A percentile compares a stretch with the other conserved stretches of the same genome.
Conservation (phyloP, 2,329 filamentous ascomycete genomes). For the Arthrobotrys megalospora region DNA sequence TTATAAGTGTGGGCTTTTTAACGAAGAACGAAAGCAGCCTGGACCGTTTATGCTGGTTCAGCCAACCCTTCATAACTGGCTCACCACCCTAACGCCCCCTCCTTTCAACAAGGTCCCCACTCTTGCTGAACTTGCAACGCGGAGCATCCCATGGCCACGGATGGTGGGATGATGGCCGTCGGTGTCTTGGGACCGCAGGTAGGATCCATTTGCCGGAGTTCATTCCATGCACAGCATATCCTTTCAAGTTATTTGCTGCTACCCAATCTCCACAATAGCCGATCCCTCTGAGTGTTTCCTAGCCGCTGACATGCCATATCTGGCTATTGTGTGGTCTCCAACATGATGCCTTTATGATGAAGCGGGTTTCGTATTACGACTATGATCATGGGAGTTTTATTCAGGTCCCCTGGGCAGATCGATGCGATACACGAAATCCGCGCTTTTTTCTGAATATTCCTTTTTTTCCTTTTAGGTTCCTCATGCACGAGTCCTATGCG, state of each 20-base stretch:
- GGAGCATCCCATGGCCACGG: slow-evolving; percentile 61
- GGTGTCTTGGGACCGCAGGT: slow-evolving; percentile 51
- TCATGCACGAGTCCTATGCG: slow-evolving; percentile 22
- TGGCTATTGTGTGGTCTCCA: slow-evolving; percentile 53
- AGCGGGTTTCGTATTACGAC: slow-evolving; percentile 57
- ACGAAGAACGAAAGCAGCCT: slow-evolving; percentile 48
- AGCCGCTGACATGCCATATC: slow-evolving; percentile 61
- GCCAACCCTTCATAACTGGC: slow-evolving; percentile 51
- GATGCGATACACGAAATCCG: slow-evolving; percentile 1
- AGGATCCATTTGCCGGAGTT: slow-evolving; percentile 56
- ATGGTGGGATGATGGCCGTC: slow-evolving; percentile 59
- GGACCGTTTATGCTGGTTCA: slow-evolving; percentile 54
- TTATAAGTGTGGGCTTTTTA: slow-evolving; percentile 41
- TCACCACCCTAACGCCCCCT: slow-evolving; percentile 45
- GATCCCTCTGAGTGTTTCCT: slow-evolving; percentile 39
- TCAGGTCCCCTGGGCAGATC: slow-evolving; percentile 24
- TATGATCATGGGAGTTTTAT: slow-evolving; percentile 40
- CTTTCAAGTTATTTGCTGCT: slow-evolving; percentile 29
- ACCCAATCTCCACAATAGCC: slow-evolving; percentile 61
- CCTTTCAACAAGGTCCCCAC: slow-evolving; percentile 56
- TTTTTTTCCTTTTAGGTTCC: slow-evolving; percentile 1
- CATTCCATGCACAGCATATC: slow-evolving; percentile 63
- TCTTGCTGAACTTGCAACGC: slow-evolving; percentile 42
- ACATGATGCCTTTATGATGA: slow-evolving; percentile 38
- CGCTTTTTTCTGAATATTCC: slow-evolving; percentile 7